phyloP scores from a whole-genome alignment of 2,329 filamentous ascomycete genomes.

The Plenodomus biglobosus region DNA sequence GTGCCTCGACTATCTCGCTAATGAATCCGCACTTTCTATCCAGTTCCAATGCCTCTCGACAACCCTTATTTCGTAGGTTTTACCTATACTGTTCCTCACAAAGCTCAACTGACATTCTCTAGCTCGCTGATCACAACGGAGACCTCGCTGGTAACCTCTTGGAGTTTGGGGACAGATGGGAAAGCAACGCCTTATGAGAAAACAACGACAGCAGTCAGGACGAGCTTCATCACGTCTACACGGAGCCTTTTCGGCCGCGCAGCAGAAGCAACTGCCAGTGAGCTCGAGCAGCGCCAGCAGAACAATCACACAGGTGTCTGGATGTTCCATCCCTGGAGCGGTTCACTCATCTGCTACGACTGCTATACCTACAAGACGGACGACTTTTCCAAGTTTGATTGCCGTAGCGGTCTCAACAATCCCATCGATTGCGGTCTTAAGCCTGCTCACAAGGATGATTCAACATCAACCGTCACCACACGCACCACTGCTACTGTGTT shows the following conservation, averaged over 20 bases:
- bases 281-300: neutral
- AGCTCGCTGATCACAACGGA: neutral
- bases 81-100: neutral
- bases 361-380: slow-evolving; percentile 23
- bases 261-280: slow-evolving; percentile 3
- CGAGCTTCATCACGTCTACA: neutral
- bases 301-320: slow-evolving; percentile 15
- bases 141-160: neutral
- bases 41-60: neutral
- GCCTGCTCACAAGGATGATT: slow-evolving; percentile 1
- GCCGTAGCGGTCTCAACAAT: slow-evolving; percentile 10
- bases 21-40: neutral
- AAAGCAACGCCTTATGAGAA: neutral
- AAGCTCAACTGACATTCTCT: neutral
- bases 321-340: slow-evolving; percentile 32
- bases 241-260: slow-evolving; percentile 5
- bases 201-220: neutral
- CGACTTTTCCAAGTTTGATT: slow-evolving; percentile 18
- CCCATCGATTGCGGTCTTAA: slow-evolving; percentile 7
- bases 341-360: slow-evolving; percentile 21
- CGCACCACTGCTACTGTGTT: neutral
- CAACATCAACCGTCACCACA: neutral
- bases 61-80: neutral
- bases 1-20: neutral
- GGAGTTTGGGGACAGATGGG: neutral